Evolutionary conservation across 2,329 filamentous ascomycete genomes (phyloP).

Genomic region (Fusarium domesticum): DNA sequence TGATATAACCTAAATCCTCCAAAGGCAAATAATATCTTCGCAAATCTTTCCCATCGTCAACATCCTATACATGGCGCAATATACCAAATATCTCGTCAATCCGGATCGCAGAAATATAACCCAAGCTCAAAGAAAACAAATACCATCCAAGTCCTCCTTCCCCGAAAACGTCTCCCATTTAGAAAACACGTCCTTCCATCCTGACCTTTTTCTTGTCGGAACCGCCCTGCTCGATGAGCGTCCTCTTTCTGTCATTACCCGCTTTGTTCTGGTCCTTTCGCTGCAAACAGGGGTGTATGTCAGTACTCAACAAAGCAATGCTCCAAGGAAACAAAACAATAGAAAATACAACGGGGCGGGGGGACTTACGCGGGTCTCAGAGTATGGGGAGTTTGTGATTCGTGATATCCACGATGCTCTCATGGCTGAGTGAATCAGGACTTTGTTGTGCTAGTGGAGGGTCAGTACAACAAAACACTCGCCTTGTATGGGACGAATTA

Average conservation of each 20-base stretch:
- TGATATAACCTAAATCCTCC: no score
- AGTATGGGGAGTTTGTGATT: constrained; percentile 20
- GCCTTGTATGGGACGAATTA: neutral
- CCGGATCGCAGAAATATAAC: no score
- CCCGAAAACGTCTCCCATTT: neutral
- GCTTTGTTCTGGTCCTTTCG: constrained; percentile 25
- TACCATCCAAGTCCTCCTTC: neutral
- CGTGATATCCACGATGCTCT: constrained; percentile 21
- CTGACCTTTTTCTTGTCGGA: constrained; percentile 10
- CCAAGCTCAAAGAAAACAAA: no score
- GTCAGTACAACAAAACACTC: neutral
- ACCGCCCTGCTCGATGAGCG: constrained; percentile 9
- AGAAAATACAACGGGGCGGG: no score
- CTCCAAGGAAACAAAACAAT: fast-evolving
- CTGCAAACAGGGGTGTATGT: neutral
- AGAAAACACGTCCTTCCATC: neutral
- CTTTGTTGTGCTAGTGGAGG: constrained; percentile 15
- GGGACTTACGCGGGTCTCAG: constrained; percentile 18
- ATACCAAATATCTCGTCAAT: no score
- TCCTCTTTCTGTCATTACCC: constrained; percentile 24
- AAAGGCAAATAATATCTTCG: no score
- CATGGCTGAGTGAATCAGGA: constrained; percentile 25
- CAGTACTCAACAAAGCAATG: neutral
- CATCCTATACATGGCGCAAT: no score
- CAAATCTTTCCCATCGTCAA: no score